These are phyloP conservation scores for Fusarium sambucinum DNA, from an alignment of 2,329 filamentous ascomycete genomes.

Conservation along the genomic window DNA sequence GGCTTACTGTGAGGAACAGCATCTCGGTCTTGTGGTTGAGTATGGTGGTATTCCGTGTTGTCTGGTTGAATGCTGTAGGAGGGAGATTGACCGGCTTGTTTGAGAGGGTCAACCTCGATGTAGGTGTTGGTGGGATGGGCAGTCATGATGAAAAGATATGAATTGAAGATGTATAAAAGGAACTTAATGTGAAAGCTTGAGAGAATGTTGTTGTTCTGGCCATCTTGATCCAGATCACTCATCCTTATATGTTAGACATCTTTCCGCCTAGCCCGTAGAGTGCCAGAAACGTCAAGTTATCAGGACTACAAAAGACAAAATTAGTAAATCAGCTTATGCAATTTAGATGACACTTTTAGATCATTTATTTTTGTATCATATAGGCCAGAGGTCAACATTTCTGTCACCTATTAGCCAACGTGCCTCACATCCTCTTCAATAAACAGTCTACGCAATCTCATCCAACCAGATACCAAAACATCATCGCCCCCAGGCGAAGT, in stretches of 20 bases:
- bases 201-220: not conserved
- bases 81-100: constrained; percentile 43
- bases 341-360: not conserved
- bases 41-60: constrained; percentile 5
- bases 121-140: constrained; percentile 27
- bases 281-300: not conserved
- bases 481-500: not conserved
- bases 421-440: constrained; percentile 32
- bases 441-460: constrained; percentile 25
- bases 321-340: not conserved
- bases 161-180: not conserved
- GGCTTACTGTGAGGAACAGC: constrained; percentile 44
- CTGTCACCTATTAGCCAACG: not conserved
- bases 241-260: constrained; percentile 39
- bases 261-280: not conserved
- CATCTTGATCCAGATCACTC: not conserved
- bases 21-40: constrained; percentile 17
- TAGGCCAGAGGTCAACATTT: not conserved
- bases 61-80: constrained; percentile 34
- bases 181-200: not conserved
- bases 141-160: constrained; percentile 23
- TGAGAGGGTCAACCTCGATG: constrained; percentile 41
- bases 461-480: not conserved
- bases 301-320: not conserved
- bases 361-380: not conserved